phyloP scores from a whole-genome alignment of 2,329 filamentous ascomycete genomes.

The Paraphoma chrysanthemicola region DNA sequence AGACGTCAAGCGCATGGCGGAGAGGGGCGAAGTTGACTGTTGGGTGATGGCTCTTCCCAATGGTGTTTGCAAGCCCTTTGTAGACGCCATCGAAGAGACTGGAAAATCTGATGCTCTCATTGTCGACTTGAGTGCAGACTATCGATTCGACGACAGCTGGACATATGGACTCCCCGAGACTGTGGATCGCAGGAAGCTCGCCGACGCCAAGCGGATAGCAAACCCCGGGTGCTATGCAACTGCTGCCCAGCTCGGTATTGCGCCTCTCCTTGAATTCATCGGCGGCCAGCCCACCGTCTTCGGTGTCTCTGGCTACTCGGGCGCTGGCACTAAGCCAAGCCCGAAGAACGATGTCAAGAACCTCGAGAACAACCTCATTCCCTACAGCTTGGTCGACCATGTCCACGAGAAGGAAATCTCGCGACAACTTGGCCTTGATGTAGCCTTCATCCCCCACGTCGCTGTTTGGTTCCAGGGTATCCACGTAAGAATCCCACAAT shows the following conservation, averaged over 20 bases:
- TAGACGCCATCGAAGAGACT: slow-evolving; percentile 82
- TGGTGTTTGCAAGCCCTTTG: slow-evolving; percentile 90
- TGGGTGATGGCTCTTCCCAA: slow-evolving; percentile 99
- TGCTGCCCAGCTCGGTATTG: slow-evolving; percentile 86
- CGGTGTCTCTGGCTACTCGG: slow-evolving; percentile 92
- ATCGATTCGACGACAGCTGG: slow-evolving; percentile 86
- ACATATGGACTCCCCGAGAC: slow-evolving; percentile 91
- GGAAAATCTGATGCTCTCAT: slow-evolving; percentile 74
- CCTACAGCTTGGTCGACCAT: slow-evolving; percentile 91
- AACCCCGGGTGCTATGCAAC: slow-evolving; percentile 98
- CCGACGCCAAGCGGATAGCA: slow-evolving; percentile 79
- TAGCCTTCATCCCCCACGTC: slow-evolving; percentile 92
- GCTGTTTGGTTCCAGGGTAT: slow-evolving; percentile 98
- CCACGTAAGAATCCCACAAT: slow-evolving; percentile 56
- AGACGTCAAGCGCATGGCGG: slow-evolving; percentile 84
- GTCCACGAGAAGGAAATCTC: slow-evolving; percentile 94
- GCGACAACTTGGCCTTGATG: slow-evolving; percentile 72
- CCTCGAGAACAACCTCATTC: slow-evolving; percentile 85
- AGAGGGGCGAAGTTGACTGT: slow-evolving; percentile 84
- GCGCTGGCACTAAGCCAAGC: slow-evolving; percentile 91
- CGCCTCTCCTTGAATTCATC: slow-evolving; percentile 79
- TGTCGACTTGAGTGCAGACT: slow-evolving; percentile 95
- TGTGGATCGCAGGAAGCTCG: slow-evolving; percentile 76
- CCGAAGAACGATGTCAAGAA: slow-evolving; percentile 90
- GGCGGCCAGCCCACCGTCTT: slow-evolving; percentile 83